Evolutionary conservation across 805 yeast species (phyloP).

Genomic region (Kluyveromyces aestuarii): DNA sequence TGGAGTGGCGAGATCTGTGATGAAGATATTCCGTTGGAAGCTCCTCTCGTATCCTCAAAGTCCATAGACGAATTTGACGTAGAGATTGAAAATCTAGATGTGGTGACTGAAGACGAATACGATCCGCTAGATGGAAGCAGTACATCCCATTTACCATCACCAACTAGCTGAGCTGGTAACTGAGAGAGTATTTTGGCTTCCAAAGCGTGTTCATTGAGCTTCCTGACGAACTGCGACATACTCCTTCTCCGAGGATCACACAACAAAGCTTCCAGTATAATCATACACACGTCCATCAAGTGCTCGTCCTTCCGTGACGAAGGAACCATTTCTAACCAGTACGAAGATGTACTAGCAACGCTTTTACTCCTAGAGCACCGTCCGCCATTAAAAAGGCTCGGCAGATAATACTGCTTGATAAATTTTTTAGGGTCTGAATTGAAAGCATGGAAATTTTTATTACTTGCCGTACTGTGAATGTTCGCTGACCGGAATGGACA

Average conservation of each 20-base stretch:
- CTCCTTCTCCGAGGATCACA: background rate
- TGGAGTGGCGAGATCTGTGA: background rate
- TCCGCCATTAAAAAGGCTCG: constrained; percentile 1
- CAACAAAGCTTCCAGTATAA: background rate
- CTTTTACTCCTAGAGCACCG: background rate
- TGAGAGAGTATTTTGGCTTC: background rate
- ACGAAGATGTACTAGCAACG: background rate
- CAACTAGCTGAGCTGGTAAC: background rate
- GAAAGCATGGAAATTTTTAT: constrained; percentile 12
- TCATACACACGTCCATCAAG: background rate
- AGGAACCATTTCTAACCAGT: background rate
- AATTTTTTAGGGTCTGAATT: constrained; percentile 15
- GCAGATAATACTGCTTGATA: constrained; percentile 17
- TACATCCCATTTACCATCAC: background rate
- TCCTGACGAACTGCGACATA: background rate
- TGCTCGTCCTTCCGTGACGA: background rate
- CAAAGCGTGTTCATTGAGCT: background rate
- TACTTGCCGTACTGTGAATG: constrained; percentile 28
- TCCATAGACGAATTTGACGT: background rate
- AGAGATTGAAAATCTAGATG: background rate
- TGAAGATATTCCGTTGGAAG: background rate
- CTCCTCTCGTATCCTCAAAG: background rate
- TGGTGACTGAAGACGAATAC: background rate
- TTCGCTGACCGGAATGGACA: constrained; percentile 77
- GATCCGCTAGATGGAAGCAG: background rate